Evolutionary conservation across 2,329 filamentous ascomycete genomes (phyloP), one percentile per base, ranked within the genome.

Genomic region (Coniosporium uncinatum): DNA sequence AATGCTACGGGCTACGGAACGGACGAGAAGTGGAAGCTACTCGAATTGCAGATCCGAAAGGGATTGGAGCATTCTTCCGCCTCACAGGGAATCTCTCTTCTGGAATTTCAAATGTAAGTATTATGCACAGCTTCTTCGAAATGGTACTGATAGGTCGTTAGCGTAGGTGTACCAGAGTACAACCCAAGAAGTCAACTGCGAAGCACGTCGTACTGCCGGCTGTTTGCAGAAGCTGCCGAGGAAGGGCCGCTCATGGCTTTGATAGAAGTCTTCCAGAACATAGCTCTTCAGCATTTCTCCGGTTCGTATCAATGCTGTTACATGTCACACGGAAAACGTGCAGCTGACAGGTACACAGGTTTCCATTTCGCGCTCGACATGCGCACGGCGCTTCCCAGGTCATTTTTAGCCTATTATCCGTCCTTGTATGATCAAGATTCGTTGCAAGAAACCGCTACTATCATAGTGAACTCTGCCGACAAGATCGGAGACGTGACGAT

Each of bases 41-140:
- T 69, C 19, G 71, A 77, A 47, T 59, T 54, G 5, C 73, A 76
- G 52, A 48, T 76, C 11, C 60, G 64, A 1, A 57, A 60, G 41
- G 63, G 63, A 4, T 55, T 76, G 14, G 50, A 62, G n/a, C 54
- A 66, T 21, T 46, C 46, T 3, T 59, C 58, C 2, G 54, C 63
- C 4, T 42, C 59, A 19, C 55, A 67, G 17, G 55, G 66, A 24
- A 62, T 75, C 35, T 67, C 75, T 41, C 53, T 71, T 3, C 57
- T 78, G n/a, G 72, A 77, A 29, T 76, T 78, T 39, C 73, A 77
- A 51, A 53, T 67, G 50, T 61, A 52, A 41, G 43, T 37, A 14
- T 20, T 3, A 17, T 29, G 4, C 37, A 8, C 36, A 16, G n/a
- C 36, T n/a, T 42, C 36, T n/a, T 24, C 18, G 35, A 17, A 13